Percentiles rank a stretch among this genome's conserved stretches.
Evolutionary conservation across 345 rosid species (phyloP).

Genomic region (Euphorbia peplus): DNA sequence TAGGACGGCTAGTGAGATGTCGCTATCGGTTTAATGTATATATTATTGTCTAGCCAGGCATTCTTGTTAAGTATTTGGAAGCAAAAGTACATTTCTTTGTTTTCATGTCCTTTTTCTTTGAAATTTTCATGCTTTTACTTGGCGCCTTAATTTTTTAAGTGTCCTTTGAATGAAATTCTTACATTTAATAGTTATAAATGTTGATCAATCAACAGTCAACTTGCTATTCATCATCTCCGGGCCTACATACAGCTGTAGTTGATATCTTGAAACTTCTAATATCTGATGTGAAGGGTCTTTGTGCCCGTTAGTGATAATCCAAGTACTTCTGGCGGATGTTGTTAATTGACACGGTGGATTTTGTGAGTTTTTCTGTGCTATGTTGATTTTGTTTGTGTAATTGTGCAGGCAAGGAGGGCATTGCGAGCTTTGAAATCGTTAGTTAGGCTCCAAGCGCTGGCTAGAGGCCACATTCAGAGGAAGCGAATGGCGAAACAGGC

Average conservation of each 20-base stretch:
- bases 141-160: constrained; percentile 35
- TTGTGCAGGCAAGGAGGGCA: constrained; percentile 69
- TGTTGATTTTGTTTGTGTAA: neutral
- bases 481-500: constrained; percentile 56
- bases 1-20: constrained; percentile 42
- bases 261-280: neutral
- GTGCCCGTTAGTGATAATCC: neutral
- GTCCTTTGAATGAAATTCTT: constrained; percentile 1
- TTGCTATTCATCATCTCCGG: neutral
- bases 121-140: constrained; percentile 18
- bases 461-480: constrained; percentile 88
- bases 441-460: constrained; percentile 92
- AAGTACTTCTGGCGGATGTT: neutral
- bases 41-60: constrained; percentile 26
- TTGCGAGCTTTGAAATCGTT: constrained; percentile 88
- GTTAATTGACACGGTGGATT: too few species aligned
- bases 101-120: constrained; percentile 11
- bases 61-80: constrained; percentile 2
- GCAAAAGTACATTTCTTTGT: neutral
- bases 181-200: constrained; percentile 11
- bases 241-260: neutral
- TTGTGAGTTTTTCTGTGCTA: too few species aligned
- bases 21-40: constrained; percentile 32
- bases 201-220: neutral
- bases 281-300: neutral